Conservation (phyloP, 805 yeast species). For the Monosporozyma unispora region DNA sequence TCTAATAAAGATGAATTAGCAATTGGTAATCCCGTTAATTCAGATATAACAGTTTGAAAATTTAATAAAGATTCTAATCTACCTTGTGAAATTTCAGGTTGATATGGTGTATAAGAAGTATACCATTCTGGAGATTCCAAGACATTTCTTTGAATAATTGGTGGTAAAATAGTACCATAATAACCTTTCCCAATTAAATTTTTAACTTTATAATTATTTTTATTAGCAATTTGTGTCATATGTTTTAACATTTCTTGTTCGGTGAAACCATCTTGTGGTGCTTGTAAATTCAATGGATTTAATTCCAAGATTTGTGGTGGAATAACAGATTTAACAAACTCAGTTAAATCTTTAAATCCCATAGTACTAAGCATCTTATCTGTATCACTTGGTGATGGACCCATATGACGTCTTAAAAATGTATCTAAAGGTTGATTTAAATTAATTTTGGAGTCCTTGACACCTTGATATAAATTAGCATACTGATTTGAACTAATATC, state of each 20-base stretch:
- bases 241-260: constrained; percentile 74
- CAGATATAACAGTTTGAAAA: constrained; percentile 85
- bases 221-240: constrained; percentile 56
- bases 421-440: constrained; percentile 50
- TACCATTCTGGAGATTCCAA: constrained; percentile 97
- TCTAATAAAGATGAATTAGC: constrained; percentile 92
- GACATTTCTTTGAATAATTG: constrained; percentile 86
- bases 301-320: constrained; percentile 68
- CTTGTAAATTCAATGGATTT: constrained; percentile 50
- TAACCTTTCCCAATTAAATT: constrained; percentile 92
- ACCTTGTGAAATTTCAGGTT: constrained; percentile 97
- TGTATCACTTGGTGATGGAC: constrained; percentile 62
- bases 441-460: constrained; percentile 3
- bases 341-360: constrained; percentile 58
- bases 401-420: constrained; percentile 84
- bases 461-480: constrained; percentile 38
- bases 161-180: constrained; percentile 81
- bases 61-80: constrained; percentile 83
- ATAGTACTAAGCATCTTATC: constrained; percentile 54
- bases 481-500: constrained; percentile 44
- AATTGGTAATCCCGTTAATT: constrained; percentile 87
- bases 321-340: constrained; percentile 62
- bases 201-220: constrained; percentile 57
- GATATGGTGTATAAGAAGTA: constrained; percentile 97
- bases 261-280: constrained; percentile 66